Evolutionary conservation across 768 basidiomycete species (phyloP).

Genomic region (Tephrocybe sp.): DNA sequence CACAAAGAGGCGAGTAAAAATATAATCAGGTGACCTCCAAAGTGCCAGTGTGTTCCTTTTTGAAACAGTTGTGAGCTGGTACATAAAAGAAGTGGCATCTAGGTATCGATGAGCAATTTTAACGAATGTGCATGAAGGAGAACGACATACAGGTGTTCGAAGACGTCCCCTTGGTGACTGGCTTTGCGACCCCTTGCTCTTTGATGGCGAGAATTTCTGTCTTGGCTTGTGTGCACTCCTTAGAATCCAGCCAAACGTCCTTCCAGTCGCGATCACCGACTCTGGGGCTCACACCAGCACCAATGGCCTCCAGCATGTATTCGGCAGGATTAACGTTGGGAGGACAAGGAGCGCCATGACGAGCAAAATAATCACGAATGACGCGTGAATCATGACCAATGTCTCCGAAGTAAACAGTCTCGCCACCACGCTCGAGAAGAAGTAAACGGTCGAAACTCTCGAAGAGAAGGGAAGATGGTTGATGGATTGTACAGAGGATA

Average conservation of each 20-base stretch:
- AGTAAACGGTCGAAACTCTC: slow-evolving; percentile 79
- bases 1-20: slow-evolving; percentile 80
- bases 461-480: slow-evolving; percentile 83
- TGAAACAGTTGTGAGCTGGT: slow-evolving; percentile 71
- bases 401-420: slow-evolving; percentile 74
- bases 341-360: slow-evolving; percentile 73
- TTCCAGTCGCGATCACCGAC: slow-evolving; percentile 85
- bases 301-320: slow-evolving; percentile 83
- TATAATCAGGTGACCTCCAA: slow-evolving; percentile 85
- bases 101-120: not conserved
- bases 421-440: slow-evolving; percentile 75
- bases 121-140: not conserved
- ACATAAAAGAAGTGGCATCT: slow-evolving; percentile 77
- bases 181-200: slow-evolving; percentile 41
- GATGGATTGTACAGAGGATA: slow-evolving; percentile 62
- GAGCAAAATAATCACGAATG: slow-evolving; percentile 74
- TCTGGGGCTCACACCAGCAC: slow-evolving; percentile 73
- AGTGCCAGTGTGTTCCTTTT: slow-evolving; percentile 67
- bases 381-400: slow-evolving; percentile 62
- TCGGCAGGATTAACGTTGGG: slow-evolving; percentile 77
- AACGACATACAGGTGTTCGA: slow-evolving; percentile 46
- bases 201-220: slow-evolving; percentile 50
- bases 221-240: slow-evolving; percentile 47
- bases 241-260: slow-evolving; percentile 77
- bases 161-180: slow-evolving; percentile 37